Evolutionary conservation across 306 rosid species (phyloP), one percentile per base, ranked within the genome.

Genomic region (Medicago arabica): DNA sequence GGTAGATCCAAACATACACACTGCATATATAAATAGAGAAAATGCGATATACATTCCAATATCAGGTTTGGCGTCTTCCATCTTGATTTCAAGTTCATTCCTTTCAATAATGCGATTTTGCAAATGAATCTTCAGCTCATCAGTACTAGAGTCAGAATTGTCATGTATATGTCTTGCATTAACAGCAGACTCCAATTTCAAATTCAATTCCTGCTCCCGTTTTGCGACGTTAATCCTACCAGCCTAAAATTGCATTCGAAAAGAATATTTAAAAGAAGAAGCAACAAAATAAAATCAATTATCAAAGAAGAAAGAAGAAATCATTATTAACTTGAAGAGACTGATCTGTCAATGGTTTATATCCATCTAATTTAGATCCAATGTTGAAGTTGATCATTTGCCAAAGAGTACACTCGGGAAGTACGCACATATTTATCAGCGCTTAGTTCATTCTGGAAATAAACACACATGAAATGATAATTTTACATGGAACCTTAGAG

Each of bases 11-110:
- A n/a, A n/a, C n/a, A n/a, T n/a, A n/a, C n/a, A n/a, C n/a, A n/a
- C n/a, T n/a, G n/a, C n/a, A n/a, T n/a, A n/a, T n/a, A n/a, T n/a
- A n/a, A n/a, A n/a, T n/a, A n/a, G n/a, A n/a, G n/a, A n/a, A n/a
- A n/a, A n/a, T n/a, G n/a, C n/a, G n/a, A n/a, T n/a, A n/a, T n/a
- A n/a, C n/a, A n/a, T n/a, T n/a, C 99, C 88, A 19, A 93, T 86
- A 84, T 95, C 97, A 84, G 90, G 99, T 71, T 78, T 53, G 46
- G 93, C 93, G 81, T 88, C 97, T 88, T 92, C 97, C 96, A 90
- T 80, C 80, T 83, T 84, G 72, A n/a, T 86, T 86, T 89, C 97
- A 71, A 85, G 77, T 54, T 90, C 96, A 81, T 92, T 95, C 81
- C 83, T 89, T 74, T 92, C 98, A 70, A 78, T 43, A 39, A 84